A percentile compares a stretch with the other conserved stretches of the same genome.
Conservation (phyloP, 139 green algal genomes). For the Coccomyxa sp. region DNA sequence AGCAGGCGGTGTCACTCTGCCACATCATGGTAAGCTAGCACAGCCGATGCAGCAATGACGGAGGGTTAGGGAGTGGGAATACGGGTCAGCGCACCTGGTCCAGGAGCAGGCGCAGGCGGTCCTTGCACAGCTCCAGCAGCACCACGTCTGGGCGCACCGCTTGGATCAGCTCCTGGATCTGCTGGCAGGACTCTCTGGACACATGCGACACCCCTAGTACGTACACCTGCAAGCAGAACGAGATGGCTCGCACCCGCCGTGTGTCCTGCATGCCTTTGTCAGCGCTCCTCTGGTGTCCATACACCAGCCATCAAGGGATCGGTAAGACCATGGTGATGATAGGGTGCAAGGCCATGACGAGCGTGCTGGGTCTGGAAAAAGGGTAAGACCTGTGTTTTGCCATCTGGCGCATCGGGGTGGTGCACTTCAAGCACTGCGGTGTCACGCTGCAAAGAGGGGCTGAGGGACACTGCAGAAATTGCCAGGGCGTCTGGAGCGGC, state of each 20-base stretch:
- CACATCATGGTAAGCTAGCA: too few species aligned
- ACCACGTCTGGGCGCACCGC: conserved; percentile 31
- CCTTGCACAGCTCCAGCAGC: conserved; percentile 80
- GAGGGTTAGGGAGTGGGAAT: too few species aligned
- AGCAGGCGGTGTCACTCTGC: too few species aligned
- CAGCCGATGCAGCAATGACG: too few species aligned
- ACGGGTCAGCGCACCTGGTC: conserved; percentile 7
- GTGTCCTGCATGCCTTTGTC: too few species aligned
- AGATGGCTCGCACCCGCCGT: too few species aligned
- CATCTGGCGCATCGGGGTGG: conserved; percentile 31
- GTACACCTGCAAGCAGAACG: conserved; percentile 54
- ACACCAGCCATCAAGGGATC: too few species aligned
- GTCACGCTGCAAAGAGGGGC: conserved; percentile 30
- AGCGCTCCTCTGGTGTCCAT: too few species aligned
- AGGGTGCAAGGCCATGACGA: too few species aligned
- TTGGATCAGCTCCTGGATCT: conserved; percentile 32
- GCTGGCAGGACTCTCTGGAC: conserved; percentile 46
- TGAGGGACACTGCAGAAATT: neutral
- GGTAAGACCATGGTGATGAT: too few species aligned
- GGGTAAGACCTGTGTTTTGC: too few species aligned
- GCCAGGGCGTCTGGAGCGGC: neutral
- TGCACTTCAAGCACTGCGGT: conserved; percentile 48
- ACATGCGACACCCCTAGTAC: conserved; percentile 80
- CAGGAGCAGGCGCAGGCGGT: conserved; percentile 66
- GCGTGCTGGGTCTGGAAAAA: too few species aligned